Evolutionary conservation across 1,284 basidiomycete species (phyloP), one percentile per base, ranked within the genome.

Genomic region (Sphagnurus paluster): DNA sequence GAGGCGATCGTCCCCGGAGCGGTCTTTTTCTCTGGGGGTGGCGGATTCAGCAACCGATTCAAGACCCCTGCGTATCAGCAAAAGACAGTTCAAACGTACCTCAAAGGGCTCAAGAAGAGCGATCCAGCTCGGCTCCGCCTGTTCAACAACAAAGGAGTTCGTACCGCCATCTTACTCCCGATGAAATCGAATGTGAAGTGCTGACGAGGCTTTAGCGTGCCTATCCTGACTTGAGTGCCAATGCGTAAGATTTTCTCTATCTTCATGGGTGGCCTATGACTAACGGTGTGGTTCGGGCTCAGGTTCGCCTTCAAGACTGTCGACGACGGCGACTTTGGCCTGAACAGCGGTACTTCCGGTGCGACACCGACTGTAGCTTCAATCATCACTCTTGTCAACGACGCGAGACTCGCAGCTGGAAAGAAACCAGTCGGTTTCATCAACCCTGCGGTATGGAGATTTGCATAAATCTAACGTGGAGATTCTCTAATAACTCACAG

Each of bases 31-130:
- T 72, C 67, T 39, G 68, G 65, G 13, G 79, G 79, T 32, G 75
- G 71, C 37, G 79, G 75, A 11, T 79, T 78, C 57, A 71, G 68
- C 37, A 70, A 75, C 72, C 79, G 67, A 21, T 67, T 65, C 56
- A 46, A 59, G 55, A 53, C 56, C 5, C 67, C 71, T 0, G 49
- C 42, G 1, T 76, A 74, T 48, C 73, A 76, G 55, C 55, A 61
- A 24, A 41, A 41, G 0, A 61, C 55, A 7, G 62, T 64, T 34
- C 50, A 56, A 17, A 49, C 50, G 2, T 65, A 59, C 42, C 46
- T 66, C 19, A 42, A 56, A 6, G 48, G 49, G 17, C 54, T 62
- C 30, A 44, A 25, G 16, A 62, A 61, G 43, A 55, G 41, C 9
- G 52, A 59, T 34, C 56, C 58, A 16, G 41, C 34, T 19, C 45